Base-by-base conservation (phyloP, 495 filamentous ascomycete genomes). In the Oidiodendron maius region DNA sequence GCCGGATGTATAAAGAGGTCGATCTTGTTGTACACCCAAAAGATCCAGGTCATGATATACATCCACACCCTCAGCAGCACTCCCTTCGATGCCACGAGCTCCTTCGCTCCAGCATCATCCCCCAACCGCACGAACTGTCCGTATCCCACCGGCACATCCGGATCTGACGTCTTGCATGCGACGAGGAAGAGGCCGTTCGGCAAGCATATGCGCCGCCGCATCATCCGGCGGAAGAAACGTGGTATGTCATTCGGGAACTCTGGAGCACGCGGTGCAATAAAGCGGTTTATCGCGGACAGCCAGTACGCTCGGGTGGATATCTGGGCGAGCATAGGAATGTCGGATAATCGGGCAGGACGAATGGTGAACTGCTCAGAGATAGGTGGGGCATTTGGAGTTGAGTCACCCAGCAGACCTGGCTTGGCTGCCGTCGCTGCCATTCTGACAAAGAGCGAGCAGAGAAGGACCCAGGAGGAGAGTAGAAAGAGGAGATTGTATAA, bases 71-170 rank as follows among this genome's bases (percentile, higher is more conserved):
- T 20, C 5, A 23, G 9, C 18, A 2, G 16, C 30, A 23, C 20
- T 4, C 34, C 35, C 26, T 23, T 40, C 8, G n/a, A 17, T 18
- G 21, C 17, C 23, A 45, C 39, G 12, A n/a, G 17, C 4, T 25
- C 26, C 10, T 15, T 15, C 12, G 46, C 42, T 4, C 20, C 39
- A 1, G 2, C 0, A 37, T 46, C 40, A 11, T 42, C 26, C 13
- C 47, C 52, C 6, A 11, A 13, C 6, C 52, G 46, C 6, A 16
- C 13, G 24, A 50, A 55, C 23, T 55, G 52, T 10, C 15, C 52
- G 25, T 46, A 55, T 6, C 40, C 52, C 3, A 55, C 25, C 3
- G 34, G 15, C 12, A 18, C 35, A 3, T 15, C 18, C 6, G 25
- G 36, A 1, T 44, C 16, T 11, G 34, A 10, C 3, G 43, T 2